Base-by-base conservation (phyloP, 1,284 basidiomycete genomes). In the Naganishia liquefaciens region DNA sequence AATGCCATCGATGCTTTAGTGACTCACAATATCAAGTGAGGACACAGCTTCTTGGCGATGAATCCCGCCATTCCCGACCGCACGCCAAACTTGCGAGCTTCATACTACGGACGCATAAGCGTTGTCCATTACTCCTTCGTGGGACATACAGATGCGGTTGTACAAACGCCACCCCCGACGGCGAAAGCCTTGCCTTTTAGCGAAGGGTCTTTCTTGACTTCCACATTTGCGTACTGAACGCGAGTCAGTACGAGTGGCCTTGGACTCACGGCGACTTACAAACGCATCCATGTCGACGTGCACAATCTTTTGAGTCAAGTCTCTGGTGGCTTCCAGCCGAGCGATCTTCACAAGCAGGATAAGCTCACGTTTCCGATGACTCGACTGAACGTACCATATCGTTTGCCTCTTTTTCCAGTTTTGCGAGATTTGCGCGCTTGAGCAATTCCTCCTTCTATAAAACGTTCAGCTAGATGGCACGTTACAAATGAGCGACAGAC, bases 11-110 rank as follows among this genome's bases (percentile, higher is more conserved):
- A 27, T 30, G 11, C 33, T 28, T 1, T 25, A n/a, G 5, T 10
- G 7, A 68, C 76, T 70, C 66, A 79, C 77, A 92, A 80, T 49
- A 91, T 87, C n/a, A 99, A 84, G 10, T 94, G 86, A 1, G 94
- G 93, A 74, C 93, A 98, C 10, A 99, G 84, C 73, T 92, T 94
- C 80, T 88, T 89, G 17, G 94, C 95, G 47, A 98, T 88, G 76
- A 93, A 94, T 52, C 86, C 90, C 84, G 91, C 85, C 92, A 94
- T 94, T 33, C 90, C 92, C 4, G 90, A 92, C 28, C 92, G 85
- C 39, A 90, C 88, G 0, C 93, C 93, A 71, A 84, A 93, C 74
- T 89, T 91, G 55, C 93, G 84, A 1, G 93, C 93, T 74, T 93
- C 92, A 11, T 60, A 60, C 57, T 60, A 23, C 64, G 52, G 39